Evolutionary conservation across 2,329 filamentous ascomycete genomes (phyloP), one percentile per base, ranked within the genome.

Genomic region (Alternaria arbusti): DNA sequence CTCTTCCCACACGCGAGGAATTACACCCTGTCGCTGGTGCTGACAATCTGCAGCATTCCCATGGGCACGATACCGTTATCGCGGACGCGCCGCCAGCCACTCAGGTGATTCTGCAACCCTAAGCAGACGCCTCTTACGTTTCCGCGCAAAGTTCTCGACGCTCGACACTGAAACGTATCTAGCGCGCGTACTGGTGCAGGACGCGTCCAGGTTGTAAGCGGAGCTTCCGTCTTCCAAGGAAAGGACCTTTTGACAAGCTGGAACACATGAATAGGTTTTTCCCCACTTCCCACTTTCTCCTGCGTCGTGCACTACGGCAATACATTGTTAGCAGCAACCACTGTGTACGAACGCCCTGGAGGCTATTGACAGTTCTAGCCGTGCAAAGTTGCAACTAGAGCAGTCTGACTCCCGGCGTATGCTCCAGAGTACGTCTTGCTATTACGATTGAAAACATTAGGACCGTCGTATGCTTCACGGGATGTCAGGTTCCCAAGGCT

Each of bases 71-170:
- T 56, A 44, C 43, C 54, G 52, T 66, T 71, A 63, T 68, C 65
- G 59, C 63, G 56, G 49, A 46, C 32, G 54, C 59, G 51, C 56
- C 56, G 51, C 43, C 63, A 59, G 57, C 54, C 63, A 61, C 57
- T 57, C 61, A 61, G 54, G 43, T 52, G 59, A 49, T 23, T 32
- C 54, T 28, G 54, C 52, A 44, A 28, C 57, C 64, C 56, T 36
- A 61, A 40, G 40, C 50, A 50, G 57, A 59, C 63, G 63, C 47
- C 55, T 65, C 58, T 68, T 68, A 67, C 66, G 64, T 68, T 63
- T 64, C 15, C 28, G 46, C 55, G 51, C 57, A 63, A 59, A 36
- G 22, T 59, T 52, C 47, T 52, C 30, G 49, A 40, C 30, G 49
- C 55, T 66, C 45, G 17, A 54, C 54, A 44, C 51, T 61, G 57